These are phyloP conservation scores for Globisporangium splendens DNA, from an alignment of 352 stramenopile genomes.

Conservation along the genomic window DNA sequence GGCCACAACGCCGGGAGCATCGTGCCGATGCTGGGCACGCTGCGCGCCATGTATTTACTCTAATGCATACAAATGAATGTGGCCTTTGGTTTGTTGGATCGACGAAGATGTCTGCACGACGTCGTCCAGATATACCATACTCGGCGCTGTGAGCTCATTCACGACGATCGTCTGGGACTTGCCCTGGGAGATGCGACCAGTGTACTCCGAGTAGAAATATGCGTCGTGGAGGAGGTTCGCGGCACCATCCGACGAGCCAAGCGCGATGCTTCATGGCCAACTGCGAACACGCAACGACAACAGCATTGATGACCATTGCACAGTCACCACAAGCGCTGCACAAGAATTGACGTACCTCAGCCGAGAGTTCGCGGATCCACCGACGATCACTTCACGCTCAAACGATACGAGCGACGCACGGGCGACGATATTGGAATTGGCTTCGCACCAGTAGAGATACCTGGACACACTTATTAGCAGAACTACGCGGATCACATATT, in stretches of 20 bases:
- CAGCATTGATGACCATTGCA: neutral
- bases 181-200: conserved; percentile 46
- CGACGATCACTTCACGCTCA: conserved; percentile 43
- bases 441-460: conserved; percentile 72
- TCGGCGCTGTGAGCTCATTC: conserved; percentile 41
- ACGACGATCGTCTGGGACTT: conserved; percentile 24
- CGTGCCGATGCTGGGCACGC: conserved; percentile 41
- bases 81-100: conserved; percentile 7
- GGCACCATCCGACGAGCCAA: conserved; percentile 30
- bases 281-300: conserved; percentile 18
- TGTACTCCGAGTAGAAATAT: conserved; percentile 66
- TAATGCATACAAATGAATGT: conserved; percentile 35
- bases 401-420: conserved; percentile 40
- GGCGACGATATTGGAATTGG: conserved; percentile 59
- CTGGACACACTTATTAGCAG: conserved; percentile 12
- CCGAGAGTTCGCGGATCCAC: conserved; percentile 43
- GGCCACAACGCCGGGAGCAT: conserved; percentile 34
- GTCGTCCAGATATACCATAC: conserved; percentile 57
- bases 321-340: neutral
- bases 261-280: conserved; percentile 55
- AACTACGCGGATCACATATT: too few species aligned
- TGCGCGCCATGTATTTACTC: conserved; percentile 61
- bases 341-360: conserved; percentile 33
- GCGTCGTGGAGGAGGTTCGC: conserved; percentile 28
- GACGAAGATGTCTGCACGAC: conserved; percentile 32